Evolutionary conservation across 1,284 basidiomycete genomes (phyloP), one percentile per base, ranked within the genome.

Genomic region (Fomitopsis betulina): DNA sequence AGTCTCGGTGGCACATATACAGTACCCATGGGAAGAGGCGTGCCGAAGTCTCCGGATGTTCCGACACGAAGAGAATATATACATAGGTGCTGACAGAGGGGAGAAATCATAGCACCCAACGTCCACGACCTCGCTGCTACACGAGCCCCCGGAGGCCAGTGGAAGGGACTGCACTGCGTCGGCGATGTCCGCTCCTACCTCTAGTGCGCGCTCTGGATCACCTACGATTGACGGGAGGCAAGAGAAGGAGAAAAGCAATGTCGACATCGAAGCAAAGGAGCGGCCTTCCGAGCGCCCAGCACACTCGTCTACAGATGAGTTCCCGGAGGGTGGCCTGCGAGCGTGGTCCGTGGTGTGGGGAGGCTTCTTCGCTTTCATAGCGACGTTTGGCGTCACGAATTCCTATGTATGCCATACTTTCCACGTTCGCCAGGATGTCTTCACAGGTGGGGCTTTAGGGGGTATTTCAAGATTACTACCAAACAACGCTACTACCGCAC

Each of bases 381-480:
- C 72, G 25, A 70, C 72, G 0, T 72, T 72, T 30, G 73, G 73
- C 6, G 61, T 72, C 51, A 63, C 71, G 32, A 75, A 73, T 58
- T 62, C 72, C 3, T 73, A 71, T 58, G 72, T 72, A 27, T 58
- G 69, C 23, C 15, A 35, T 7, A 12, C 27, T 51, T n/a, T 33
- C 35, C 10, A 13, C 30, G 12, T 1, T 35, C 15, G 27, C 45
- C 3, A 25, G 19, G 23, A 27, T 27, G 13, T 47, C 19, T 3
- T 43, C 3, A 43, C 27, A 43, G 13, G 2, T 12, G 8, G 13
- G 5, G 19, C n/a, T 43, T n/a, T 57, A 74, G 70, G 74, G 74
- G 9, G 70, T 72, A 8, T 78, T 76, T 56, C 78, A 78, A 61
- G 65, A 68, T 33, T 78, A 74, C 65, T 79, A 78, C 59, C 69